Conservation (phyloP, 2,329 filamentous ascomycete species). For the Botryosphaeria dothidea region DNA sequence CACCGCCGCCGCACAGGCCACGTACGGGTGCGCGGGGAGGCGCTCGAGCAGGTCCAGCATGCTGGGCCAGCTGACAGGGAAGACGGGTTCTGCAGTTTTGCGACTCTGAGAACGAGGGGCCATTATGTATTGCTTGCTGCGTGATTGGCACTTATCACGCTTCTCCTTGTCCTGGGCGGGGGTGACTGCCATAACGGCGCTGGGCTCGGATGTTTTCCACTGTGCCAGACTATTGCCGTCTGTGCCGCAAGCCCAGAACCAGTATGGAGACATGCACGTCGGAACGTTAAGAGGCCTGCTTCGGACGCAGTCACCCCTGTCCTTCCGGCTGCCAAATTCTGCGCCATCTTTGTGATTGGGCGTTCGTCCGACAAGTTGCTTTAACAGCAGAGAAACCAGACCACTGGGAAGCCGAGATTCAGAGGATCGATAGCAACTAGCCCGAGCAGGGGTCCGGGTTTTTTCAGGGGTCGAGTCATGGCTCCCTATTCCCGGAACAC, state of each 20-base stretch:
- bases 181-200: neutral
- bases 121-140: neutral
- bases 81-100: neutral
- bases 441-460: no score
- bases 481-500: neutral
- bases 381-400: neutral
- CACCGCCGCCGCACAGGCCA: neutral
- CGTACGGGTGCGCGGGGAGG: neutral
- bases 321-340: neutral
- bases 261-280: neutral
- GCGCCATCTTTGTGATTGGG: neutral
- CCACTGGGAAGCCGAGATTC: neutral
- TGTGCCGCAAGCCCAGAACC: neutral
- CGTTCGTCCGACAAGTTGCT: neutral
- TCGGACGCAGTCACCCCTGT: neutral
- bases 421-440: neutral
- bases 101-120: neutral
- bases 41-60: slow-evolving; percentile 4
- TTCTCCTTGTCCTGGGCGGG: neutral
- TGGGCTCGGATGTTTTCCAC: slow-evolving; percentile 1
- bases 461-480: slow-evolving; percentile 6
- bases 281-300: neutral
- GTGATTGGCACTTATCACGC: neutral
- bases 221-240: neutral
- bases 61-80: neutral